Base-by-base conservation (phyloP, 2,329 filamentous ascomycete species). In the Aspergillus ustus region DNA sequence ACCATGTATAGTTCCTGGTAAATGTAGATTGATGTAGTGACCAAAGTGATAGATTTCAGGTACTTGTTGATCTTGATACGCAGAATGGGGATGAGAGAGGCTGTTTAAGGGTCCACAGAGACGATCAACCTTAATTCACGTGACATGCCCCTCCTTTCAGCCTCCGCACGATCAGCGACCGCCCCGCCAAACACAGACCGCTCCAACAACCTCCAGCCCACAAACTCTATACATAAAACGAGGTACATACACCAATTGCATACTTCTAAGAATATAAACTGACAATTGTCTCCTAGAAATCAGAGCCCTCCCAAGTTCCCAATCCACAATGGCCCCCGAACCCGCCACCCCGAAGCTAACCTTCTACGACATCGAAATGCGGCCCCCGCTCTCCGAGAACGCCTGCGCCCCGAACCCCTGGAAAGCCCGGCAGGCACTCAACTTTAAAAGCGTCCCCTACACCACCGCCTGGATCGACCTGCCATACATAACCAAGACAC, bases 391-490 rank as follows among this genome's bases (percentile, higher is more conserved):
- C 6, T 62, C 73, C 28, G 68, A 74, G 20, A 74, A 22, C 28
- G 61, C 61, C 66, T 68, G 75, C 66, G 77, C 80, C n/a, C 79
- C 82, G 3, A 85, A 85, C 63, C 81, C 82, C 17, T 84, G 78
- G 75, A 85, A 85, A 70, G 69, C 77, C n/a, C 80, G 83, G 19
- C 66, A 79, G 3, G 81, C 83, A 0, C 75, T 85, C 4, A 83
- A 83, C 66, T 81, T 81, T 77, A 85, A 85, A 65, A 25, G 48
- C 1, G 52, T 81, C 5, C 71, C 81, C 0, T 84, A 84, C 72
- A 71, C 68, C n/a, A 84, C 83, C 8, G 66, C 70, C 58, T 89
- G 85, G 83, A 78, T 87, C 0, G 69, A 80, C 7, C 69, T 89
- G 6, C 81, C 82, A 4, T 81, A 87, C 64, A 81, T 89, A 31